Evolutionary conservation across 2,329 filamentous ascomycete species (phyloP), one percentile per base, ranked within the genome.

Genomic region (Verticillium isaacii): DNA sequence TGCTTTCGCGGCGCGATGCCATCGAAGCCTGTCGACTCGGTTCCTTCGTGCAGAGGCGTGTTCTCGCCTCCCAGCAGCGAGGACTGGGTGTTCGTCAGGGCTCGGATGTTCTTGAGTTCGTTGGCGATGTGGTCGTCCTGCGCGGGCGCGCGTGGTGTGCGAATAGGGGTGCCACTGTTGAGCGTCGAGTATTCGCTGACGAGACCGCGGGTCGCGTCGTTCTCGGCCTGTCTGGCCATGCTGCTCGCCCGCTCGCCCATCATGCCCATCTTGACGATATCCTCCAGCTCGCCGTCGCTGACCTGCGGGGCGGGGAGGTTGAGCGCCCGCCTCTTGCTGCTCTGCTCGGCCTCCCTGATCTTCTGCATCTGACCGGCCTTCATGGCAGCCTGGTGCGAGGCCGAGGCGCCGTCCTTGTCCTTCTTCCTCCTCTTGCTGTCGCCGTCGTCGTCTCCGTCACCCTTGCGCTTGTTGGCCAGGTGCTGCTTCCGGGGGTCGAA

Each of bases 261-360:
- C 85, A 96, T 91, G 55, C 95, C 94, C 93, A 98, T 96, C 80
- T 99, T 99, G 66, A 99, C 92, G 70, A 99, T 98, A 67, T 97
- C 93, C 72, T 99, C 95, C 63, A 99, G 81, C 76, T 99, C 95
- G 54, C 87, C 85, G 71, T 99, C 95, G 74, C 91, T 89, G 69
- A 99, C 92, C 77, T 99, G 95, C 9, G 95, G 95, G 29, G 91
- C 82, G 9, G 95, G 95, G 32, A 99, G 80, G 56, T 89, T 87
- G n/a, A 99, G 81, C 7, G 89, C 80, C 62, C 92, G 86, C 62
- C 95, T 87, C 78, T 97, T 98, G 80, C 92, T 97, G 78, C 92
- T 96, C 76, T 97, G 94, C 75, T 99, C 95, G 2, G 95, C 95
- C 77, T 99, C 95, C 32, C 95, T 87, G 61, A 99, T 91, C 73